A percentile compares a stretch with the other conserved stretches of the same genome.
Conservation (phyloP, 768 basidiomycete species). For the Phanerodontia chrysosporium region DNA sequence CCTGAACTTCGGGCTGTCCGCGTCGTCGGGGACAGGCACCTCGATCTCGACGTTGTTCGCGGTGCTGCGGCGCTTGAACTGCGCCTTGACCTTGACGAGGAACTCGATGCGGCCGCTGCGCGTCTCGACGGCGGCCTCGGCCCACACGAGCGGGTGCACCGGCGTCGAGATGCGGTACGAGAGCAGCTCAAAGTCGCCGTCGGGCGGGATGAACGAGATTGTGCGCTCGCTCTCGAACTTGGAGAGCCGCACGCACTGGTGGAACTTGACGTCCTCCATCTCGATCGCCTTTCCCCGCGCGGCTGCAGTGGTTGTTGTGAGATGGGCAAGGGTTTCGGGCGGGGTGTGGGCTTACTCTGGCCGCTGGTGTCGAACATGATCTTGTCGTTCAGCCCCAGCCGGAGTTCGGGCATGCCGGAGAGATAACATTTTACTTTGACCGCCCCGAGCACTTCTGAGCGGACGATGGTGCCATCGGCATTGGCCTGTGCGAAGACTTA, state of each 20-base stretch:
- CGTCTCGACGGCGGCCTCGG: constrained; percentile 92
- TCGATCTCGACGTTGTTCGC: constrained; percentile 99
- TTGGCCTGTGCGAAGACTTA: constrained; percentile 67
- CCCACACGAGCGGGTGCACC: constrained; percentile 96
- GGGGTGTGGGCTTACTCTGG: constrained; percentile 57
- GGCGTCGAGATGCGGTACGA: constrained; percentile 94
- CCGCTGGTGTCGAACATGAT: constrained; percentile 99
- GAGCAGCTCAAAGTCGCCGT: constrained; percentile 99
- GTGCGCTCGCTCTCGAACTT: constrained; percentile 98
- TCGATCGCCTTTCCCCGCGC: constrained; percentile 97
- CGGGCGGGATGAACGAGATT: constrained; percentile 98
- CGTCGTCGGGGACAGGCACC: constrained; percentile 98
- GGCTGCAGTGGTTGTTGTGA: constrained; percentile 36
- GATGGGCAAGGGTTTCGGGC: not conserved
- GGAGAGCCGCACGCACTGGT: constrained; percentile 96
- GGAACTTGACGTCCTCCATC: constrained; percentile 99
- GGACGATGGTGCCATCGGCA: constrained; percentile 92
- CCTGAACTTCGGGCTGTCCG: constrained; percentile 96
- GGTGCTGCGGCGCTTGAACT: constrained; percentile 94
- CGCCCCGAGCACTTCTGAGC: constrained; percentile 94
- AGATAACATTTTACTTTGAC: constrained; percentile 99
- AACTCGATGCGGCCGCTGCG: constrained; percentile 89
- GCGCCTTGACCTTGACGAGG: constrained; percentile 93
- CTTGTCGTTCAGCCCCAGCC: constrained; percentile 96
- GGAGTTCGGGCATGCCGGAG: constrained; percentile 96